Evolutionary conservation across 148 eudicot genomes (phyloP).

Genomic region (Vaccinium myrtillus): DNA sequence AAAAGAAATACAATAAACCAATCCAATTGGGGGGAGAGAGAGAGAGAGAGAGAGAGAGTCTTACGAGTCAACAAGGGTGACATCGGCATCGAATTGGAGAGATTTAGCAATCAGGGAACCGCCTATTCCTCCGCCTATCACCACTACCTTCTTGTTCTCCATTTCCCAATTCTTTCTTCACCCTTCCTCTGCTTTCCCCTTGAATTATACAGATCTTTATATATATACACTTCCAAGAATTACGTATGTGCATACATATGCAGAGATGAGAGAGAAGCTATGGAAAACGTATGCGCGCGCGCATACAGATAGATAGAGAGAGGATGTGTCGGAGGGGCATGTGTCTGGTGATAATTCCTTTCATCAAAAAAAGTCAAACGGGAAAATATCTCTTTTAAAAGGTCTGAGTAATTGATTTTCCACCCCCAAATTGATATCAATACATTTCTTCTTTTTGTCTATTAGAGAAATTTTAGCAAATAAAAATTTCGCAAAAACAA

Average conservation of each 20-base stretch:
- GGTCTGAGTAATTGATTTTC: too few relatives aligned
- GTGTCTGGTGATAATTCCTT: not conserved
- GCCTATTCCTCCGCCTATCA: conserved; percentile 62
- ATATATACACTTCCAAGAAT: not conserved
- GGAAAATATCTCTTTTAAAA: too few relatives aligned
- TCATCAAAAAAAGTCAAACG: too few relatives aligned
- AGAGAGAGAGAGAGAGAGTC: conserved; percentile 13
- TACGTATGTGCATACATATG: not conserved
- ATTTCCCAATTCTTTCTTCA: conserved; percentile 7
- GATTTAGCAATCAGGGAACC: conserved; percentile 59
- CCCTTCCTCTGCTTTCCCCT: not conserved
- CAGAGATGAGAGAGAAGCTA: too few relatives aligned
- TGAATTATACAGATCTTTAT: not conserved
- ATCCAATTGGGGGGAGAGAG: not conserved
- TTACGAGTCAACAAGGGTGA: conserved; percentile 63
- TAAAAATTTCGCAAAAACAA: too few relatives aligned
- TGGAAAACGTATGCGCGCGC: too few relatives aligned
- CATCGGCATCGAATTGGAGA: conserved; percentile 44
- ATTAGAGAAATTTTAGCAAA: too few relatives aligned
- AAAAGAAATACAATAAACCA: not conserved
- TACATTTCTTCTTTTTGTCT: too few relatives aligned
- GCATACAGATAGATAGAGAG: not conserved
- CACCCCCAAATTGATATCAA: too few relatives aligned
- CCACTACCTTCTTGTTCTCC: conserved; percentile 40
- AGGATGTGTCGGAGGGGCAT: not conserved